Evolutionary conservation across 208 protist species (phyloP).

Genomic region (Trypanosoma caninum): DNA sequence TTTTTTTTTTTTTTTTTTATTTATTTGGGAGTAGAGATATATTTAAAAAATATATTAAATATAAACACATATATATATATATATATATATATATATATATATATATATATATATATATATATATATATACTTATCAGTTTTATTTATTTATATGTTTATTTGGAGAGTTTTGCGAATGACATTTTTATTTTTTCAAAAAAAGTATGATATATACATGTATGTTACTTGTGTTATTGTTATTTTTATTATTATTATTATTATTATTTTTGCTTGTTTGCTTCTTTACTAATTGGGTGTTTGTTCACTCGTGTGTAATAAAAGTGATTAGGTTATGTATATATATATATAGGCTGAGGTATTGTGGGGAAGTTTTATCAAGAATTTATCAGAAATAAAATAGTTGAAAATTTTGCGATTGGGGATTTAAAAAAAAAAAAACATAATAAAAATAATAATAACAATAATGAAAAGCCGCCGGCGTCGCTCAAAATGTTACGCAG

Average conservation of each 20-base stretch:
- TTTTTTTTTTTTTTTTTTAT: too few species aligned
- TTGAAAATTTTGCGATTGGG: not conserved
- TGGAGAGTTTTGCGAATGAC: not conserved
- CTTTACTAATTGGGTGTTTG: too few species aligned
- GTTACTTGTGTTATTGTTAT: not conserved
- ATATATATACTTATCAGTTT: too few species aligned
- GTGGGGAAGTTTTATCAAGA: too few species aligned
- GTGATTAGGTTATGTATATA: too few species aligned
- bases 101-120: too few species aligned
- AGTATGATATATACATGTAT: not conserved
- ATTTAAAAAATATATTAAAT: not conserved
- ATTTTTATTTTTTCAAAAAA: not conserved
- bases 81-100: slow-evolving; percentile 14
- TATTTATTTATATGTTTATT: too few species aligned
- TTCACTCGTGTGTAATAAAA: too few species aligned
- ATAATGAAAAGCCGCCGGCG: slow-evolving; percentile 64
- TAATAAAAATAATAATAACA: not conserved
- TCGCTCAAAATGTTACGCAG: slow-evolving; percentile 23
- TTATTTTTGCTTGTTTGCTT: not conserved
- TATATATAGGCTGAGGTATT: too few species aligned
- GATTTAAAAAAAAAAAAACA: not conserved
- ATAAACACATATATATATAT: slow-evolving; percentile 8
- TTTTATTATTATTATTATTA: not conserved
- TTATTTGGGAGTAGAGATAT: too few species aligned
- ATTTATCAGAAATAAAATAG: not conserved